These are phyloP conservation scores for Auriculariales sp. DNA, from an alignment of 768 basidiomycete genomes.

Conservation along the genomic window DNA sequence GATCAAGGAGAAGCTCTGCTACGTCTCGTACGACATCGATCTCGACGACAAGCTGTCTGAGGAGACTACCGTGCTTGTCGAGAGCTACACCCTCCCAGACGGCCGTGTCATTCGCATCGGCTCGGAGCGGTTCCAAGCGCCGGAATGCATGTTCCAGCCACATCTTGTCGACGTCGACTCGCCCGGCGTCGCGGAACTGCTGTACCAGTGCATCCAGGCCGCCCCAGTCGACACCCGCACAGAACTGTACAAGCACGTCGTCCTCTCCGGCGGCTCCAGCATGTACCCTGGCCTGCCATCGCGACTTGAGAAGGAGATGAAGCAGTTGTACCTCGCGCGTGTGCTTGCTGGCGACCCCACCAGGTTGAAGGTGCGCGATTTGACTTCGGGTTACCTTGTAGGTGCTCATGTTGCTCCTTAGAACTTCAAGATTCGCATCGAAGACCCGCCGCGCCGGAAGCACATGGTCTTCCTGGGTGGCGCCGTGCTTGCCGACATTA, in stretches of 20 bases:
- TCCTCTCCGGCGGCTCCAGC: constrained; percentile 92
- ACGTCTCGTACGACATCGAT: constrained; percentile 95
- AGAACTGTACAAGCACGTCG: constrained; percentile 95
- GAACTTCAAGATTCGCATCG: constrained; percentile 99
- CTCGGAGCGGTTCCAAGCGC: constrained; percentile 95
- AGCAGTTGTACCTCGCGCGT: constrained; percentile 91
- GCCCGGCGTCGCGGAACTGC: constrained; percentile 95
- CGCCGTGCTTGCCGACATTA: constrained; percentile 96
- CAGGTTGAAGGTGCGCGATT: constrained; percentile 68
- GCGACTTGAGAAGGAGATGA: constrained; percentile 98
- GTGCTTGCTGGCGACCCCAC: constrained; percentile 73
- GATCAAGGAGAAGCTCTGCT: constrained; percentile 98
- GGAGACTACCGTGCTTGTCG: constrained; percentile 92
- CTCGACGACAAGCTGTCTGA: constrained; percentile 85
- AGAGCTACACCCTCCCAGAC: constrained; percentile 92
- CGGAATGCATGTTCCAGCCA: constrained; percentile 99
- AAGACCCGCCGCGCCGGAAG: constrained; percentile 94
- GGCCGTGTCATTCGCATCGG: constrained; percentile 96
- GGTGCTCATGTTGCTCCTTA: constrained; percentile 17
- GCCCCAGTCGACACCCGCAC: constrained; percentile 81
- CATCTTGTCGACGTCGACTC: constrained; percentile 95
- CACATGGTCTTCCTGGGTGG: constrained; percentile 99
- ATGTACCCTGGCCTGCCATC: constrained; percentile 99
- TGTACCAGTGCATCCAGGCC: constrained; percentile 87
- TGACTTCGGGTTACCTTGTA: background rate